phyloP scores from a whole-genome alignment of 495 filamentous ascomycete species.

The Hypoxylon subgilvum region DNA sequence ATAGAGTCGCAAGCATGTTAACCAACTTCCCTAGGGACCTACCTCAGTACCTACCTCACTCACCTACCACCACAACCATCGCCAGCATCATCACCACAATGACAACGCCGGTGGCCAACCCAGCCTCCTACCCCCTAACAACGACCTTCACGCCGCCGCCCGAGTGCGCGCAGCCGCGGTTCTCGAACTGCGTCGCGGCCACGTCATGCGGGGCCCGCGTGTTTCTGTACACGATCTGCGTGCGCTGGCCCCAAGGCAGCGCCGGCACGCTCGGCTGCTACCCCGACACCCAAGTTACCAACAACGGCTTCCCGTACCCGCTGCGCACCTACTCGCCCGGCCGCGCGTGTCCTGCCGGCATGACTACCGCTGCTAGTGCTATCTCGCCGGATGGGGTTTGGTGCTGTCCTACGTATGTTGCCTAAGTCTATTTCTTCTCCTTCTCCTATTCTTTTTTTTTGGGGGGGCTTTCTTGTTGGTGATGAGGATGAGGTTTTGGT shows the following conservation, averaged over 20 bases:
- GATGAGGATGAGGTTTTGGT: too few species aligned
- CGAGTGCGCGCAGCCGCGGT: background rate
- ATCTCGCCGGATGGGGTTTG: conserved; percentile 1
- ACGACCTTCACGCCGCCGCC: conserved; percentile 10
- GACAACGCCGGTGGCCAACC: too few species aligned
- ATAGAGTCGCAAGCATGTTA: too few species aligned
- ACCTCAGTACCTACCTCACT: too few species aligned
- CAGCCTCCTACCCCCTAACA: background rate
- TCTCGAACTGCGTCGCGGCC: background rate
- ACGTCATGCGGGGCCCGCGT: background rate
- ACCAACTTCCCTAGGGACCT: too few species aligned
- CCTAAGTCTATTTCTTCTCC: background rate
- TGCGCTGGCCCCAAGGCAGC: background rate
- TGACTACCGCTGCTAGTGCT: conserved; percentile 3
- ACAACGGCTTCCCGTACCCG: background rate
- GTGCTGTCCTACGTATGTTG: conserved; percentile 9
- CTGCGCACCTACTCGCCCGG: background rate
- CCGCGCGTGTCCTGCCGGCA: conserved; percentile 1
- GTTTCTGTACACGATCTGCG: background rate
- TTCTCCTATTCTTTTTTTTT: background rate
- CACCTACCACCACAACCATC: background rate
- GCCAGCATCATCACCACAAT: background rate
- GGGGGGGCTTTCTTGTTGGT: too few species aligned
- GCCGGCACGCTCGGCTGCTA: background rate
- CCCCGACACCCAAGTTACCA: background rate